Evolutionary conservation across 2,329 filamentous ascomycete genomes (phyloP), one percentile per base, ranked within the genome.

Genomic region (Penicillium corylophilum): DNA sequence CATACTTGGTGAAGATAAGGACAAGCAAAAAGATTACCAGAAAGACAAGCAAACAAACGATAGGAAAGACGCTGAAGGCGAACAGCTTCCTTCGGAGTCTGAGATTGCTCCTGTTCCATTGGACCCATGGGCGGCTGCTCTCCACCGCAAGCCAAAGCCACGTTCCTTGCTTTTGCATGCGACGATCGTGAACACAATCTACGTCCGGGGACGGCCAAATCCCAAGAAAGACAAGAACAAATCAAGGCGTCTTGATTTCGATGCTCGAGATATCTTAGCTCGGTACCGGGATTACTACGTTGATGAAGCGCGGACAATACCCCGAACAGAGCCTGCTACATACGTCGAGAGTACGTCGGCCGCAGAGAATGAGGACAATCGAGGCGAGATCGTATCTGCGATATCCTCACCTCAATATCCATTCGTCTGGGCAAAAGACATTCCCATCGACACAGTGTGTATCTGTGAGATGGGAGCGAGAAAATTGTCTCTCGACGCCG

Each of bases 381-480:
- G 35, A 5, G 16, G 16, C 16, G 6, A 20, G 18, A 16, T 7
- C 20, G 15, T 9, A 4, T 16, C 36, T 28, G 18, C 20, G 6
- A 40, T 15, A 8, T 41, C 42, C 4, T 26, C 28, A 15, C 43
- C 23, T 10, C 42, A 40, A 41, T 53, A 54, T n/a, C 68, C 71
- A 0, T 84, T 85, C 57, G 70, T 84, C 0, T 96, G 91, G 90
- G 84, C 88, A 61, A 76, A 83, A 48, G 74, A 83, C 45, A 75
- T 93, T 22, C 74, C 76, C 15, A 67, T 96, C n/a, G 83, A 90
- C 50, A 82, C 77, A 52, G 73, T 96, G 36, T 85, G 86, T 44
- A 85, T 96, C 33, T 96, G 90, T 67, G 85, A 83, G 66, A 96
- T 96, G 92, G 90, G 92, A 0, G 90, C 90, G 9, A 88, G 85